These are phyloP conservation scores for Citrus maxima DNA, from an alignment of 345 rosid genomes.

Conservation along the genomic window DNA sequence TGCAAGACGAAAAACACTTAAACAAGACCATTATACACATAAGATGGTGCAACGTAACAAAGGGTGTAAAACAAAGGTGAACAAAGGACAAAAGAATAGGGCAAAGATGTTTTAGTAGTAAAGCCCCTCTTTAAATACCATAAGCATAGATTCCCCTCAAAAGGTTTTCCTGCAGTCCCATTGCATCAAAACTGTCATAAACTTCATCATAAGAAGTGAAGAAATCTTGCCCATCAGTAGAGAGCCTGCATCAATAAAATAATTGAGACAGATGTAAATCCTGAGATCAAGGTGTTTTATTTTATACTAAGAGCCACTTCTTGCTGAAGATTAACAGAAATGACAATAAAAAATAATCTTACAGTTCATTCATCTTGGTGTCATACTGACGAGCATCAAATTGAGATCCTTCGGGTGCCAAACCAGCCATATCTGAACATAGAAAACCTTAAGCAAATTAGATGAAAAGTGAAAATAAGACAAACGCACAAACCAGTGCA, in stretches of 20 bases:
- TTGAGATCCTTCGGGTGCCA: slow-evolving; percentile 71
- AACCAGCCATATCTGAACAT: slow-evolving; percentile 67
- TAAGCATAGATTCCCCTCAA: slow-evolving; percentile 91
- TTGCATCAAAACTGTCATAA: slow-evolving; percentile 74
- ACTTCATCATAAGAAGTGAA: slow-evolving; percentile 82
- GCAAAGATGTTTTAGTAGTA: background rate
- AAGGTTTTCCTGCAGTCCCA: slow-evolving; percentile 82
- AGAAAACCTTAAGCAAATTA: background rate
- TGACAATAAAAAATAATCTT: slow-evolving; percentile 27
- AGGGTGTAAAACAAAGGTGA: background rate
- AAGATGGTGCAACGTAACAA: background rate
- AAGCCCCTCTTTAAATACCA: slow-evolving; percentile 39
- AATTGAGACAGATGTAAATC: background rate
- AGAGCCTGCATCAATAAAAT: slow-evolving; percentile 36
- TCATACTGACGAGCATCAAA: slow-evolving; percentile 74
- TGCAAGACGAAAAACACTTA: no score
- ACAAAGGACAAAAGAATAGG: background rate
- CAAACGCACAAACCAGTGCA: background rate
- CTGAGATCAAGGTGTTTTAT: background rate
- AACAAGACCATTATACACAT: no score
- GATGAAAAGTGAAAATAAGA: background rate
- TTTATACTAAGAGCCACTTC: background rate
- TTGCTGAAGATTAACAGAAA: background rate
- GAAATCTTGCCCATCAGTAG: slow-evolving; percentile 57
- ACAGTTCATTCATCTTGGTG: slow-evolving; percentile 74